Percentiles rank a stretch among this genome's conserved stretches.
Conservation (phyloP, 2,329 filamentous ascomycete genomes). For the Cercospora janseana region DNA sequence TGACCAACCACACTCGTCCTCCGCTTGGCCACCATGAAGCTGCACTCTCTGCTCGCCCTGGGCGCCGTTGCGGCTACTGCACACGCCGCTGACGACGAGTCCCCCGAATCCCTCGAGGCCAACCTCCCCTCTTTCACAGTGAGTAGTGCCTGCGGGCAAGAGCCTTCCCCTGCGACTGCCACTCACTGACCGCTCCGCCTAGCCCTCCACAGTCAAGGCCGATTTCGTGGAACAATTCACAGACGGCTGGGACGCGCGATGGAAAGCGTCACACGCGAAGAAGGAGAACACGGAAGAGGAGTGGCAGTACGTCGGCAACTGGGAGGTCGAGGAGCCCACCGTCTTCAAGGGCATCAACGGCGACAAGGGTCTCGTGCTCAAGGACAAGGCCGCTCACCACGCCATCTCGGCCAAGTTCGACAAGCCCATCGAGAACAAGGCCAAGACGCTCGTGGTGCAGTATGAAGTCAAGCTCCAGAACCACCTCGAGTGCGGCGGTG, state of each 20-base stretch:
- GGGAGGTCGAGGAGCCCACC: constrained; percentile 90
- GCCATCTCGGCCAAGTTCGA: constrained; percentile 99
- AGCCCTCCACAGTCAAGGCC: constrained; percentile 87
- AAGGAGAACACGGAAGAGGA: constrained; percentile 86
- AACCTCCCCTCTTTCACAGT: constrained; percentile 28
- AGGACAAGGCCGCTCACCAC: constrained; percentile 97
- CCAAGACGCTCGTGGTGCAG: constrained; percentile 93
- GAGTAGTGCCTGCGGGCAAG: constrained; percentile 3
- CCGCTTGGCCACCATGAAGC: constrained; percentile 15
- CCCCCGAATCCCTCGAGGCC: constrained; percentile 21
- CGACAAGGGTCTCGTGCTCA: constrained; percentile 95
- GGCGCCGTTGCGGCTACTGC: constrained; percentile 18
- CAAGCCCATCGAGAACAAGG: constrained; percentile 95
- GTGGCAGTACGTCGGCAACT: constrained; percentile 96
- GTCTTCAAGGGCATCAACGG: constrained; percentile 90
- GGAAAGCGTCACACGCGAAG: constrained; percentile 94
- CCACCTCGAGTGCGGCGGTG: constrained; percentile 94
- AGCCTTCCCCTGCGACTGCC: neutral
- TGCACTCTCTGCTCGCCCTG: constrained; percentile 18
- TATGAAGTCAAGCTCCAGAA: constrained; percentile 99
- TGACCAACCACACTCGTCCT: neutral
- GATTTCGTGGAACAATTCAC: constrained; percentile 99
- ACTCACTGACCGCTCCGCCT: neutral
- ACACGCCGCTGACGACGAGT: constrained; percentile 23
- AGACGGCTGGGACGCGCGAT: constrained; percentile 88